These are phyloP conservation scores for Pythium dissotocum DNA, from an alignment of 352 stramenopile species.

Conservation along the genomic window DNA sequence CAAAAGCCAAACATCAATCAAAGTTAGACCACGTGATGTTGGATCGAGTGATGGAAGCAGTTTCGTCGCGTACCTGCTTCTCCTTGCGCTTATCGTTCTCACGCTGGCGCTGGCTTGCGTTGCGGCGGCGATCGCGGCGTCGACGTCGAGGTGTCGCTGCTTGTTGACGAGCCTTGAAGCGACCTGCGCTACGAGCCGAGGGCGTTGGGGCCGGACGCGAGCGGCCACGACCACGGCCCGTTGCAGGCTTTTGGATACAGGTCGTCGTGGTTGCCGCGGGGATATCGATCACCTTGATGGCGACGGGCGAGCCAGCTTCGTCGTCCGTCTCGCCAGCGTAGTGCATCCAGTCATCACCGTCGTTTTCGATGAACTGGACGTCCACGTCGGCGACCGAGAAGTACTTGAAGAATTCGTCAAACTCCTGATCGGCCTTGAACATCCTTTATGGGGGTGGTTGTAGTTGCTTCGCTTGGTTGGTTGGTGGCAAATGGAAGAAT, in stretches of 20 bases:
- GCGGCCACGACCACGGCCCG: not conserved
- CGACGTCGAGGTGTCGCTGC: not conserved
- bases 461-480: not conserved
- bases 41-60: not conserved
- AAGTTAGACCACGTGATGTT: not conserved
- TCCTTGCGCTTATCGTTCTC: conserved; percentile 24
- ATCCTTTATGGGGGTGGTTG: conserved; percentile 3
- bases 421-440: conserved; percentile 15
- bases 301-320: not conserved
- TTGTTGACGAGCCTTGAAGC: not conserved
- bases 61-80: conserved; percentile 19
- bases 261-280: not conserved
- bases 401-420: conserved; percentile 24
- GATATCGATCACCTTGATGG: not conserved
- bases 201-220: not conserved
- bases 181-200: not conserved
- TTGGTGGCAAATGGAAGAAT: not conserved
- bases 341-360: not conserved
- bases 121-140: conserved; percentile 18
- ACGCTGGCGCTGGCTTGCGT: conserved; percentile 20
- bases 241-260: conserved; percentile 1
- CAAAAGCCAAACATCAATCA: not conserved
- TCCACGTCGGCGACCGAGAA: conserved; percentile 22
- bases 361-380: conserved; percentile 1
- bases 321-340: not conserved